A percentile compares a stretch with the other conserved stretches of the same genome.
Conservation (phyloP, 2,329 filamentous ascomycete species). For the Diaporthe amygdali region DNA sequence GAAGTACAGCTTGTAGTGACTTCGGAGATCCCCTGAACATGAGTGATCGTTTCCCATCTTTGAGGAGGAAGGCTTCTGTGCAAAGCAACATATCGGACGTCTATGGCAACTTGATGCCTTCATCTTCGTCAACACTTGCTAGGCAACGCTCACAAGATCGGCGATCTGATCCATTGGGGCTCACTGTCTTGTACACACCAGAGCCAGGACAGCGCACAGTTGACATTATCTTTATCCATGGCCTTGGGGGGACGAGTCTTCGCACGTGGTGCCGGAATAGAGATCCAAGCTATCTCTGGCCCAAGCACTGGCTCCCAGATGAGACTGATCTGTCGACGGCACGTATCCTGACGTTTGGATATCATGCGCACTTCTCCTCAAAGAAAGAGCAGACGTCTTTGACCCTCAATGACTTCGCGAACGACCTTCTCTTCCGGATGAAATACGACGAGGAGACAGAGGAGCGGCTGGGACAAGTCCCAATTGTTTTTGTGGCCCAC, state of each 20-base stretch:
- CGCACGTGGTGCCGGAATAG: slow-evolving; percentile 30
- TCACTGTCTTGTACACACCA: slow-evolving; percentile 25
- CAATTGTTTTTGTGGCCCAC: slow-evolving; percentile 32
- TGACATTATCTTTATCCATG: slow-evolving; percentile 35
- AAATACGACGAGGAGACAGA: slow-evolving; percentile 26
- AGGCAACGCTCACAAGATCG: slow-evolving; percentile 13
- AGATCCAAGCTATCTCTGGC: slow-evolving; percentile 29
- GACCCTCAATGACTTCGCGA: slow-evolving; percentile 31
- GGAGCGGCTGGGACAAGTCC: slow-evolving; percentile 27
- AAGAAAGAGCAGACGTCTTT: slow-evolving; percentile 22
- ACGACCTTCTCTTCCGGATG: slow-evolving; percentile 31
- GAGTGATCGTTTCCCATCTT: neutral
- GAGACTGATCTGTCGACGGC: slow-evolving; percentile 26
- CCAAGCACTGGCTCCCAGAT: slow-evolving; percentile 28
- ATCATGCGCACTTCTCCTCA: slow-evolving; percentile 30
- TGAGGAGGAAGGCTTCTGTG: slow-evolving; percentile 7
- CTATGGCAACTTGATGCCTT: slow-evolving; percentile 11
- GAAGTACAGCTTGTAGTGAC: neutral
- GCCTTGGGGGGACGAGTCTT: slow-evolving; percentile 31
- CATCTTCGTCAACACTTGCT: neutral
- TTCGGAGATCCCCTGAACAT: slow-evolving; percentile 13
- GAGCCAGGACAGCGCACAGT: slow-evolving; percentile 19
- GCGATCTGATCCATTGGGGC: slow-evolving; percentile 25
- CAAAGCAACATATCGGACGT: slow-evolving; percentile 15
- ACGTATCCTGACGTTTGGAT: slow-evolving; percentile 32